Evolutionary conservation across 2,329 filamentous ascomycete genomes (phyloP).

Genomic region (Atkinsonella hypoxylon): DNA sequence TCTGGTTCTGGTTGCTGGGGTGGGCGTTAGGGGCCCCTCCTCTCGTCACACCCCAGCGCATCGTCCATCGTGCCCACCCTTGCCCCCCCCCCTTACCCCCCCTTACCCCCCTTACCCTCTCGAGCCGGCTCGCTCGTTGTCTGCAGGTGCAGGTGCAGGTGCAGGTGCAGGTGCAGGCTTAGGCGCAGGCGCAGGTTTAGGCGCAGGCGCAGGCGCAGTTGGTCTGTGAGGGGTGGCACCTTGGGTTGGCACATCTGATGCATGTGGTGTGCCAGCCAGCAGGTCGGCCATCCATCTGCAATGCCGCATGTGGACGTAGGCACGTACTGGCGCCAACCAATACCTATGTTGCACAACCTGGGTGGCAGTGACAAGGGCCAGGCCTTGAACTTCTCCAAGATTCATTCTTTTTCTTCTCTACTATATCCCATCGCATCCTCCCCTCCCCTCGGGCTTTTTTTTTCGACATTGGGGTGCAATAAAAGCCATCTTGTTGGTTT

Average conservation of each 20-base stretch:
- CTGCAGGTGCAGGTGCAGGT: not conserved
- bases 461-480: not conserved
- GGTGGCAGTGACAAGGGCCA: not conserved
- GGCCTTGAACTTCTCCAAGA: constrained; percentile 2
- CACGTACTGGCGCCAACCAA: not conserved
- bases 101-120: not conserved
- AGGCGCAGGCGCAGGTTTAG: too few species aligned
- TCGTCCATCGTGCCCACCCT: not conserved
- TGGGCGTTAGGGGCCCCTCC: too few species aligned
- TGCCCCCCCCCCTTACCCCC: not conserved
- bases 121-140: not conserved
- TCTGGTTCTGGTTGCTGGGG: too few species aligned
- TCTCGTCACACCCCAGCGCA: not conserved
- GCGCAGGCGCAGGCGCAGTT: not conserved
- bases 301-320: not conserved
- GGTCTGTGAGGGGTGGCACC: not conserved
- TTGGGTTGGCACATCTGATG: not conserved
- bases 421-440: not conserved
- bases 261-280: not conserved
- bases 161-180: not conserved
- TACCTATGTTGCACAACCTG: not conserved
- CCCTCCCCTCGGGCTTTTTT: not conserved
- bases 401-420: not conserved
- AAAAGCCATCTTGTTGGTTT: constrained; percentile 2
- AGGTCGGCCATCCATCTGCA: not conserved